phyloP scores from a whole-genome alignment of 768 basidiomycete species.

The Fistulinella prunicolor region DNA sequence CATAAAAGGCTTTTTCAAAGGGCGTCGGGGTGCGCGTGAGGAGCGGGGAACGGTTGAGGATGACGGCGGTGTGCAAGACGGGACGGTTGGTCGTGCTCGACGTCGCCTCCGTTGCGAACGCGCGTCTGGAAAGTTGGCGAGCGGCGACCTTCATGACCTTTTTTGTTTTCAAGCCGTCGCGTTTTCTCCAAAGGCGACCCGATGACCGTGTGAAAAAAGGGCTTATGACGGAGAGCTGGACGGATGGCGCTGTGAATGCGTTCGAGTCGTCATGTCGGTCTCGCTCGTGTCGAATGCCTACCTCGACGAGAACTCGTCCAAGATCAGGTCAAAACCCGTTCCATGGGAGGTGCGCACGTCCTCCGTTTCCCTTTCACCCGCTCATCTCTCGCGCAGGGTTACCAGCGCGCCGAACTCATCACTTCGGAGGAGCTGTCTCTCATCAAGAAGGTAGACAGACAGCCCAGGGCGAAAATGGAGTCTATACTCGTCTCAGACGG shows the following conservation, averaged over 20 bases:
- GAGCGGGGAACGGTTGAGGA: conserved; percentile 76
- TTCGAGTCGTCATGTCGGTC: conserved; percentile 58
- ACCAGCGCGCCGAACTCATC: conserved; percentile 90
- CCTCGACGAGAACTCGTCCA: conserved; percentile 83
- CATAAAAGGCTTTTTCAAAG: conserved; percentile 79
- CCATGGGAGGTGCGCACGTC: conserved; percentile 83
- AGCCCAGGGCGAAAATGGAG: conserved; percentile 69
- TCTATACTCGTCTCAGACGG: conserved; percentile 81
- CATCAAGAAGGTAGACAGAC: conserved; percentile 89
- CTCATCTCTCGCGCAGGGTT: conserved; percentile 56
- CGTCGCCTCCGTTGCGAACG: conserved; percentile 43
- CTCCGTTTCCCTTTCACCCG: not conserved
- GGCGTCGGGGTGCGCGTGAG: conserved; percentile 66
- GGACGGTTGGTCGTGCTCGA: conserved; percentile 24
- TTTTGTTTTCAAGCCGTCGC: too few species aligned
- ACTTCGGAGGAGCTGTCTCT: conserved; percentile 82
- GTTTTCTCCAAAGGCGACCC: too few species aligned
- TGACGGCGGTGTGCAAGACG: conserved; percentile 56
- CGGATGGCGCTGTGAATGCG: too few species aligned
- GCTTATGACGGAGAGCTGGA: not conserved
- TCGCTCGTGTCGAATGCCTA: conserved; percentile 77
- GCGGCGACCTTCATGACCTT: not conserved
- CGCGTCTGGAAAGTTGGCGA: conserved; percentile 27
- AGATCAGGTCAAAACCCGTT: conserved; percentile 86
- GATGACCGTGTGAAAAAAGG: conserved; percentile 36